Evolutionary conservation across 176 grass and related monocot genomes (phyloP), one percentile per base, ranked within the genome.

Genomic region (Eremochloa ophiuroides): DNA sequence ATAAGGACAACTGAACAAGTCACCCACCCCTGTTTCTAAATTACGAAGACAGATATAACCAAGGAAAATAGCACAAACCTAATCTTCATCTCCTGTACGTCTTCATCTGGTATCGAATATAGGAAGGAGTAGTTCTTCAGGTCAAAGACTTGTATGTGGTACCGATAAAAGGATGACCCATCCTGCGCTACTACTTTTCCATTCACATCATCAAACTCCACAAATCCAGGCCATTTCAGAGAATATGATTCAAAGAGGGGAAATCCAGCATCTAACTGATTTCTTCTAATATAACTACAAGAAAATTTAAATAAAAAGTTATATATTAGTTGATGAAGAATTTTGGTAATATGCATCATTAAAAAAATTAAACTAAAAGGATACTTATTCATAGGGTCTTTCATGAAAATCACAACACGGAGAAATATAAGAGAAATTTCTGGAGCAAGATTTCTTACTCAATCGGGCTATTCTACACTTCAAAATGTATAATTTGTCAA

Each of bases 161-260:
- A 84, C 63, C 78, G 80, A 88, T 26, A n/a, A n/a, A 82, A 34
- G 60, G 28, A 78, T 8, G 7, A 97, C 94, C 94, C 80, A 90
- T 97, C 87, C 77, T 94, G 91, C 35, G 94, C 91, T n/a, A 97
- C 87, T 48, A 92, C 91, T 92, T 97, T 97, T 40, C 89, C 94
- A 87, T 97, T 97, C 30, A 97, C 94, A 92, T 97, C 94, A 85
- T 96, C 90, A 87, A 96, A 96, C 87, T 96, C 90, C 11, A 97
- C 93, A 93, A 97, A 97, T 74, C 94, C 94, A 87, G 94, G 91
- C 94, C 94, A 97, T 58, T 97, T 97, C 34, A 97, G 85, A 84
- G 94, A 92, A 74, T 97, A 89, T 8, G 89, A 82, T 86, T 86
- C 94, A 80, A 97, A 97, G 73, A 97, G 94, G 74, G 94, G 87